Evolutionary conservation across 2,329 filamentous ascomycete species (phyloP).

Genomic region (Colletotrichum sp.): DNA sequence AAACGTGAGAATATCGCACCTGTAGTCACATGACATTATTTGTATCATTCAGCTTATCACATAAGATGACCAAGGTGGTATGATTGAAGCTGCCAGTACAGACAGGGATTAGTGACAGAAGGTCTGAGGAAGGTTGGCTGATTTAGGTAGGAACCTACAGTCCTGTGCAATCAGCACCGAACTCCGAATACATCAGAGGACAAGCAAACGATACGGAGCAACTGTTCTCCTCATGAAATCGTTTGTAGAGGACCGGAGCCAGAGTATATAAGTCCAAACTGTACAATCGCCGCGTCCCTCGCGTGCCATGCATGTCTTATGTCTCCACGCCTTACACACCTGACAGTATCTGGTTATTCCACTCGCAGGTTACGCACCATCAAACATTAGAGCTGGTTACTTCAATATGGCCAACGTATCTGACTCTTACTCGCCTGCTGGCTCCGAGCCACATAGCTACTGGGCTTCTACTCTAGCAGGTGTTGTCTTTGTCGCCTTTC

Average conservation of each 20-base stretch:
- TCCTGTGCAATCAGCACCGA: background rate
- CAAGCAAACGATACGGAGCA: background rate
- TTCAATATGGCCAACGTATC: background rate
- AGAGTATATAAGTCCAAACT: background rate
- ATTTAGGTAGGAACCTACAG: background rate
- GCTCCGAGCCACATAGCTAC: background rate
- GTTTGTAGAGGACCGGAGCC: rapidly evolving
- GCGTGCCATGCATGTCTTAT: rapidly evolving
- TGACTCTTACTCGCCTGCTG: background rate
- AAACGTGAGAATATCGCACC: rapidly evolving
- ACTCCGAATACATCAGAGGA: rapidly evolving
- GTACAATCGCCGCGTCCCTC: rapidly evolving
- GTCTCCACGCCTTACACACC: background rate
- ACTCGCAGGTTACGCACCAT: background rate
- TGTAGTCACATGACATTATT: background rate
- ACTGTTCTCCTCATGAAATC: rapidly evolving
- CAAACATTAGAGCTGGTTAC: background rate
- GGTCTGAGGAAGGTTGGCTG: background rate
- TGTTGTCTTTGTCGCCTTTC: background rate
- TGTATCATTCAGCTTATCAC: background rate
- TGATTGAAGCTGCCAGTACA: background rate
- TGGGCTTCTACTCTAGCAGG: background rate
- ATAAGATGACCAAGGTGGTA: background rate
- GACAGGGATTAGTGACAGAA: background rate
- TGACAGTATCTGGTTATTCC: background rate